Evolutionary conservation across 164 flowering plant species (phyloP).

Genomic region (Aristolochia fimbriata): DNA sequence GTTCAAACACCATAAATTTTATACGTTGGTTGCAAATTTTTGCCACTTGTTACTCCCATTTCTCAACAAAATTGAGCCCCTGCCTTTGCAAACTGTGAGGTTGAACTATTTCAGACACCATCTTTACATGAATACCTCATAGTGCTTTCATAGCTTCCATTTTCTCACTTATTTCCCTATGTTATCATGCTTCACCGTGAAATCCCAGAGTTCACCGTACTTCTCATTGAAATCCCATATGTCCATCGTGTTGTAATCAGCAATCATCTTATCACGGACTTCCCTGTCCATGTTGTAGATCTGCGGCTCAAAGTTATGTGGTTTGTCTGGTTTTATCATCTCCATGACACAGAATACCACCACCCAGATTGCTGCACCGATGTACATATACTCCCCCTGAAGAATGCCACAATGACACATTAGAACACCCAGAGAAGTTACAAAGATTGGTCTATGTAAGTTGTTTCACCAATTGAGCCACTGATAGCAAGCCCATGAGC

Average conservation of each 20-base stretch:
- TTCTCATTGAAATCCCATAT: slow-evolving; percentile 97
- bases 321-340: slow-evolving; percentile 81
- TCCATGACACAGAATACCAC: slow-evolving; percentile 76
- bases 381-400: slow-evolving; percentile 82
- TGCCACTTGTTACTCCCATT: too few relatives aligned
- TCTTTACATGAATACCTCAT: neutral
- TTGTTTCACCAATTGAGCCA: too few relatives aligned
- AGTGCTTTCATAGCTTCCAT: neutral
- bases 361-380: slow-evolving; percentile 73
- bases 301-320: slow-evolving; percentile 89
- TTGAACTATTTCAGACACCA: too few relatives aligned
- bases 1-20: too few relatives aligned
- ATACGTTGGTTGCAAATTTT: too few relatives aligned
- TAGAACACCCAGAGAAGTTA: neutral
- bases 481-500: too few relatives aligned
- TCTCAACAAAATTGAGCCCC: too few relatives aligned
- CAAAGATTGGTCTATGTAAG: too few relatives aligned
- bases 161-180: neutral
- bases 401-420: neutral
- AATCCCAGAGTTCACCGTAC: slow-evolving; percentile 94
- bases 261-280: slow-evolving; percentile 81
- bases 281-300: slow-evolving; percentile 95
- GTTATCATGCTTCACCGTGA: slow-evolving; percentile 46
- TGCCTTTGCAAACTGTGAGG: too few relatives aligned
- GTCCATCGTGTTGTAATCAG: slow-evolving; percentile 84